Percentiles rank a stretch among this genome's conserved stretches.
Evolutionary conservation across 73 alveolate genomes (phyloP).

Genomic region (Tetrahymena elliotti): DNA sequence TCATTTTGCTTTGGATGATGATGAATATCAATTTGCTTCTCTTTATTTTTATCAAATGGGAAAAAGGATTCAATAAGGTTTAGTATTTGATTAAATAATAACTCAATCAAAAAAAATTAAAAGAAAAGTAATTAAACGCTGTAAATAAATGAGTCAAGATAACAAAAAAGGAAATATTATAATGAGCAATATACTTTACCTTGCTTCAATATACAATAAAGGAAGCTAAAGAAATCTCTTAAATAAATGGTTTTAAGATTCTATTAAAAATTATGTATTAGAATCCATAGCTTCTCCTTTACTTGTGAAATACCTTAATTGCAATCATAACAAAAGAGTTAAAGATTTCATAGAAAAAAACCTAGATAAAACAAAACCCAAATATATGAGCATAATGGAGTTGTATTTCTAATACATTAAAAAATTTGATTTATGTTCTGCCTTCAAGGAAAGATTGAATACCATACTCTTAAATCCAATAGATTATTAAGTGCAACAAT

Average conservation of each 20-base stretch:
- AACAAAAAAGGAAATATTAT: background rate
- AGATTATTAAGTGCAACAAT: background rate
- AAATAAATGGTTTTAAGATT: background rate
- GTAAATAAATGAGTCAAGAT: background rate
- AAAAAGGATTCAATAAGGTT: too few species aligned
- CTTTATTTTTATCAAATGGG: too few species aligned
- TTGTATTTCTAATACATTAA: background rate
- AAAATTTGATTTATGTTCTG: background rate
- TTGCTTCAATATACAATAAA: background rate
- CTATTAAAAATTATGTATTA: background rate
- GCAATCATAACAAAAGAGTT: background rate
- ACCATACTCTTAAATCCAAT: background rate
- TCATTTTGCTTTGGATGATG: too few species aligned
- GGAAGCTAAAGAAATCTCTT: background rate
- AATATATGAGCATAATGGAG: background rate
- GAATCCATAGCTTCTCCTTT: background rate
- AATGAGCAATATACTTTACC: background rate
- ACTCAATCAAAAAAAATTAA: background rate
- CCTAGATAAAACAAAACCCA: background rate
- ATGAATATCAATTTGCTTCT: too few species aligned
- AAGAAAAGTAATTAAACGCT: background rate
- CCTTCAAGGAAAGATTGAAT: background rate
- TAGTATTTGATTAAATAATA: too few species aligned
- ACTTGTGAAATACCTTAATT: background rate
- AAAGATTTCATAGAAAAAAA: background rate